phyloP scores from a whole-genome alignment of 2,329 filamentous ascomycete genomes.

The Fusarium haematococcum region DNA sequence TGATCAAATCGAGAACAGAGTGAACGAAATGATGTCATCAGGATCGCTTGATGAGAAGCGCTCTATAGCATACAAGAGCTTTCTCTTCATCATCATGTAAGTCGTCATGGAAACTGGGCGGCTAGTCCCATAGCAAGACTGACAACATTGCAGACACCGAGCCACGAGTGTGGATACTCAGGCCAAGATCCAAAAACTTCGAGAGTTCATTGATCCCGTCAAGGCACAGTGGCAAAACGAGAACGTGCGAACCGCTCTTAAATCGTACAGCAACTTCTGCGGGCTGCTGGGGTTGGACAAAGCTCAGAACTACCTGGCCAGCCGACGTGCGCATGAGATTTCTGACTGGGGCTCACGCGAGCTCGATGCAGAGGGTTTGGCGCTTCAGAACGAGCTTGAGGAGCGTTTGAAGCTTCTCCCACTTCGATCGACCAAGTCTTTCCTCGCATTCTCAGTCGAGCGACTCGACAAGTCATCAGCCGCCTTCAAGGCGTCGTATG shows the following conservation, averaged over 20 bases:
- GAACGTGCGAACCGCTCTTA: constrained; percentile 75
- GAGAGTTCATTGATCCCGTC: constrained; percentile 85
- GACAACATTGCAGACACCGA: constrained; percentile 72
- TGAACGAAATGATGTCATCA: constrained; percentile 82
- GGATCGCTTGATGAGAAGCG: constrained; percentile 83
- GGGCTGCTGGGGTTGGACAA: constrained; percentile 81
- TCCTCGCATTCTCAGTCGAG: constrained; percentile 93
- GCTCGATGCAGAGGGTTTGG: constrained; percentile 82
- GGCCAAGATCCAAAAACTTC: constrained; percentile 78
- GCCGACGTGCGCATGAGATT: constrained; percentile 78
- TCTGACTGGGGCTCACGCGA: constrained; percentile 84
- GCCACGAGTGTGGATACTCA: constrained; percentile 78
- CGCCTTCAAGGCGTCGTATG: constrained; percentile 79
- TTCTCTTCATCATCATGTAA: constrained; percentile 92
- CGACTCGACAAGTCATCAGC: constrained; percentile 80
- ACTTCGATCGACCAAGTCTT: constrained; percentile 87
- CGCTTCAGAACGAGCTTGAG: constrained; percentile 82
- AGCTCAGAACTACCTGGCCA: constrained; percentile 82
- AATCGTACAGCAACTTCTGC: constrained; percentile 83
- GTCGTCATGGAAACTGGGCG: constrained; percentile 33
- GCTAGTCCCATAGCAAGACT: constrained; percentile 6
- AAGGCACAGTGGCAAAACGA: constrained; percentile 82
- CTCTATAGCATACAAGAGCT: constrained; percentile 86
- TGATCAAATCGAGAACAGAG: constrained; percentile 84
- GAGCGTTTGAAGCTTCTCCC: constrained; percentile 82